Percentiles rank a stretch among this genome's conserved stretches.
Conservation (phyloP, 139 green algal genomes). For the Picochlorum sp. region DNA sequence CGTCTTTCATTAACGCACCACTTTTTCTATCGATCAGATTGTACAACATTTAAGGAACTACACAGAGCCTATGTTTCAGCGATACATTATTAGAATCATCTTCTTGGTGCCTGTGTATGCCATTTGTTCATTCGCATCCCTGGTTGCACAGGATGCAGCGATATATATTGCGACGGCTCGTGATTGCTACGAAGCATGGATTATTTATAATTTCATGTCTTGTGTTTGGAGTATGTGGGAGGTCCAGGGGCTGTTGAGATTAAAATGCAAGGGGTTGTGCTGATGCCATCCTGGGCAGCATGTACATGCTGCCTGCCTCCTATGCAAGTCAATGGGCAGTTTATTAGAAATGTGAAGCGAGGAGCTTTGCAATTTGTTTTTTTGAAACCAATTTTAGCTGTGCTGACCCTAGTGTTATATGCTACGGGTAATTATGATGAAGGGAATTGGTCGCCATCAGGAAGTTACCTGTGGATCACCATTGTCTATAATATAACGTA, state of each 20-base stretch:
- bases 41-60: constrained; percentile 82
- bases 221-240: constrained; percentile 93
- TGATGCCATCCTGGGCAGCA: constrained; percentile 67
- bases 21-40: constrained; percentile 57
- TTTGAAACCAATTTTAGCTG: constrained; percentile 83
- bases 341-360: constrained; percentile 78
- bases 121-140: constrained; percentile 66
- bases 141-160: constrained; percentile 53
- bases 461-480: constrained; percentile 70
- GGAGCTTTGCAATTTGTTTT: constrained; percentile 91
- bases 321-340: constrained; percentile 73
- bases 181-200: constrained; percentile 93
- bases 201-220: constrained; percentile 96
- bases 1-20: no score
- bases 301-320: constrained; percentile 85
- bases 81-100: constrained; percentile 96
- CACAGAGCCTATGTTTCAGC: constrained; percentile 80
- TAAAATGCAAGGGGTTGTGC: constrained; percentile 68
- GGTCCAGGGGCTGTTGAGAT: constrained; percentile 85
- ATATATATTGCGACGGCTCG: constrained; percentile 86
- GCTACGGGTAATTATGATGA: constrained; percentile 66
- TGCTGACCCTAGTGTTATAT: constrained; percentile 72
- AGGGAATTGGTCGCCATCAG: constrained; percentile 57
- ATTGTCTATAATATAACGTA: constrained; percentile 96
- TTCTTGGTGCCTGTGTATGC: constrained; percentile 96